Evolutionary conservation across 768 basidiomycete species (phyloP), one percentile per base, ranked within the genome.

Genomic region (Asterophora lycoperdoides): DNA sequence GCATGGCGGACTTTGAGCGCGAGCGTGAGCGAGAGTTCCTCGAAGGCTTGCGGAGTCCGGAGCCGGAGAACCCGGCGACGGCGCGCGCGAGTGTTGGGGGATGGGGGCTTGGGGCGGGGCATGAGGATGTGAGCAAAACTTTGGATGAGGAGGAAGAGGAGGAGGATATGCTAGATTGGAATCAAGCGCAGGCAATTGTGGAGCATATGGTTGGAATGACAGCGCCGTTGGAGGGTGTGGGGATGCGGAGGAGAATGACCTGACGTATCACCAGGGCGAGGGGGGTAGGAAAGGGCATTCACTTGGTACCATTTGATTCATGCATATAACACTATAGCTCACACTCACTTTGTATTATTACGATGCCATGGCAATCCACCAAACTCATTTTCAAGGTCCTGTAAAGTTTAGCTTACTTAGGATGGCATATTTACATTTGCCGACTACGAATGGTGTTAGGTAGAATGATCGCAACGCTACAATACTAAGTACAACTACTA

Each of bases 61-160:
- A 78, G 57, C 53, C 71, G 8, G 78, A 76, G 10, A 56, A 23
- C 23, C 23, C 60, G 10, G 56, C 66, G 9, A 60, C 64, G 35
- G 49, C 67, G 5, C 68, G 76, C 33, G 75, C 73, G 13, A 81
- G 78, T 52, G 70, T 76, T n/a, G 83, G 84, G 10, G 86, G 86
- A 11, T 89, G 86, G 86, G 87, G 85, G 2, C 68, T 88, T 2
- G 87, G 84, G 6, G 76, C 70, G 5, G 79, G 80, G 20, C 72
- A 79, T 51, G 78, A 79, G 46, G 80, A 79, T 42, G 61, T 56
- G 17, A 64, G 56, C 13, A 78, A 70, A 57, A 66, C 68, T 17
- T 68, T 65, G 17, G 79, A 78, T 15, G 82, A 77, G 2, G 83
- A 84, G 5, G 84, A 85, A 30, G 82, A 85, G 6, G 83, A 84